phyloP scores from a whole-genome alignment of 129 eudicot species.

The Chrysanthemum lavandulifolium region DNA sequence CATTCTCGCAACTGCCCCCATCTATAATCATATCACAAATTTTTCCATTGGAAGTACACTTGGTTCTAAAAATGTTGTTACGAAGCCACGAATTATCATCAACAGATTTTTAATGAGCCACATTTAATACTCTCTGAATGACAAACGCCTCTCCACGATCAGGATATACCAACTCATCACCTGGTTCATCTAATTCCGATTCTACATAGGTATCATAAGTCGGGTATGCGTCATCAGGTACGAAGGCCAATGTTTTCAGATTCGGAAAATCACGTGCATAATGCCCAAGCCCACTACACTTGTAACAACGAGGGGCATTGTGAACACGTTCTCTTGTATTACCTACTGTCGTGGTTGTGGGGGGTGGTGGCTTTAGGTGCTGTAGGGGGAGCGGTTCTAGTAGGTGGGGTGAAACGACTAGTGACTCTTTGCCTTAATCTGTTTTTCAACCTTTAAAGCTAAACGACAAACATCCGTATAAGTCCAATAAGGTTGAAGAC shows the following conservation, averaged over 20 bases:
- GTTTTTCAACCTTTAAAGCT: not conserved
- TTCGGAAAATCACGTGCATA: too few relatives aligned
- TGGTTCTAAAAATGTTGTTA: too few relatives aligned
- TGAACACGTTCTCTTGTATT: not conserved
- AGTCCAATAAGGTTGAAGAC: not conserved
- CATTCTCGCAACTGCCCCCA: too few relatives aligned
- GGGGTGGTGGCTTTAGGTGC: not conserved
- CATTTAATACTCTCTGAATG: too few relatives aligned
- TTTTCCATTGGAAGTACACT: too few relatives aligned
- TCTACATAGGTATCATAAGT: not conserved
- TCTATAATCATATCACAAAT: too few relatives aligned
- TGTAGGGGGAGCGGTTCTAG: not conserved
- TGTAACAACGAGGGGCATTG: too few relatives aligned
- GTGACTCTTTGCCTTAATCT: not conserved
- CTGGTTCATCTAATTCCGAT: not conserved
- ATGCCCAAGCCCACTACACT: too few relatives aligned
- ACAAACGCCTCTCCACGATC: too few relatives aligned
- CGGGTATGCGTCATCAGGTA: not conserved
- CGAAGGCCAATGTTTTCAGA: not conserved
- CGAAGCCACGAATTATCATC: too few relatives aligned
- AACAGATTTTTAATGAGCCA: too few relatives aligned
- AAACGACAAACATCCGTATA: not conserved
- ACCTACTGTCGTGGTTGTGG: not conserved
- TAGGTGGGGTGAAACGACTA: not conserved
- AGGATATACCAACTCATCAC: too few relatives aligned